Conservation (phyloP, 2,329 filamentous ascomycete genomes). For the Microsporum audouinii region DNA sequence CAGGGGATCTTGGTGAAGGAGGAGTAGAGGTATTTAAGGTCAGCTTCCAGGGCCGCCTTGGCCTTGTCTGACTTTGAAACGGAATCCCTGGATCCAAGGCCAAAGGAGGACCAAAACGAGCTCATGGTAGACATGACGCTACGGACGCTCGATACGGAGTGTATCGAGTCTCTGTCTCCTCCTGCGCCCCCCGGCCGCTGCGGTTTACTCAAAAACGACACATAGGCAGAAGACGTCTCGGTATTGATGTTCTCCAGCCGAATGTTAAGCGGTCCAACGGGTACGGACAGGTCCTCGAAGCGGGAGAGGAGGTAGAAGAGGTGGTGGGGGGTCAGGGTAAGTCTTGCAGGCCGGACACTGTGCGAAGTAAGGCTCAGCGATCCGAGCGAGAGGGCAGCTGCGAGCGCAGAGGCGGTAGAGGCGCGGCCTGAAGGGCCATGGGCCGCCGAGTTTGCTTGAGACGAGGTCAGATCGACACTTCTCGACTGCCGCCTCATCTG, state of each 20-base stretch:
- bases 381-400: slow-evolving; percentile 76
- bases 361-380: slow-evolving; percentile 75
- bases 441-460: slow-evolving; percentile 47
- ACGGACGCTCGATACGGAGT: slow-evolving; percentile 89
- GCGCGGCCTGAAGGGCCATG: slow-evolving; percentile 53
- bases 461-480: slow-evolving; percentile 51
- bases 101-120: slow-evolving; percentile 78
- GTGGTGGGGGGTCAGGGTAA: slow-evolving; percentile 89
- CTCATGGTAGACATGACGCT: slow-evolving; percentile 98
- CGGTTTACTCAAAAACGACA: slow-evolving; percentile 81
- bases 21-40: slow-evolving; percentile 93
- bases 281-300: slow-evolving; percentile 83
- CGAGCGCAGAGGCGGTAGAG: slow-evolving; percentile 60
- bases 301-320: slow-evolving; percentile 92
- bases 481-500: slow-evolving; percentile 66
- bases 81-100: slow-evolving; percentile 67
- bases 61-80: slow-evolving; percentile 78
- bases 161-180: slow-evolving; percentile 78
- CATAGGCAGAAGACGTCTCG: slow-evolving; percentile 74
- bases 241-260: slow-evolving; percentile 89
- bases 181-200: slow-evolving; percentile 58
- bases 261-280: slow-evolving; percentile 91
- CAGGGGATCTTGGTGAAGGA: slow-evolving; percentile 98
- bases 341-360: slow-evolving; percentile 74
- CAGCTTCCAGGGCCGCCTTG: slow-evolving; percentile 70